A percentile compares a stretch with the other conserved stretches of the same genome.
These are phyloP conservation scores for Lotus japonicus DNA, from an alignment of 306 rosid genomes.

Conservation along the genomic window DNA sequence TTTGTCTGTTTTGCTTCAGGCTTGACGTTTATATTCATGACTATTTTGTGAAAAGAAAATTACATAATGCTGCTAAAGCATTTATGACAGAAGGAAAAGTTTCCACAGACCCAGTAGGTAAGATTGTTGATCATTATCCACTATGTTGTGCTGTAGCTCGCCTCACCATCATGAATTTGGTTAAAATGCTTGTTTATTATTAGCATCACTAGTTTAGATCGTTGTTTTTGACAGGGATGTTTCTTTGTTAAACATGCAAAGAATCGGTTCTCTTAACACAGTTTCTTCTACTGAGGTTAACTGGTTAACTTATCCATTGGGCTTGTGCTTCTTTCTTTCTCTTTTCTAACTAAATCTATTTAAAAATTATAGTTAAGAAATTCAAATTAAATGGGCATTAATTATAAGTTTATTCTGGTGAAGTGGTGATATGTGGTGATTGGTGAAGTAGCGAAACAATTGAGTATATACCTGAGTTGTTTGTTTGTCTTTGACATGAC, in stretches of 20 bases:
- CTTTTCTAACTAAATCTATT: background rate
- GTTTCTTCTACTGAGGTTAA: background rate
- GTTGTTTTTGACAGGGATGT: background rate
- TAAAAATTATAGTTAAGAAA: background rate
- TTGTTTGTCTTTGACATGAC: conserved; percentile 40
- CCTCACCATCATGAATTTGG: background rate
- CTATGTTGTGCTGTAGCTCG: background rate
- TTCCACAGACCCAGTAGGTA: conserved; percentile 84
- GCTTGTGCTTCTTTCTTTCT: background rate
- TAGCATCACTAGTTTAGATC: background rate
- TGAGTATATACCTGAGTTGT: background rate
- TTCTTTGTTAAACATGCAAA: background rate
- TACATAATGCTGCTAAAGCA: conserved; percentile 65
- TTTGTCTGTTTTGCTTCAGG: conserved; percentile 37
- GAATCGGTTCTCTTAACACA: background rate
- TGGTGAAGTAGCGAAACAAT: background rate
- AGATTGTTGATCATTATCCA: conserved; percentile 16
- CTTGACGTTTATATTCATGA: conserved; percentile 92
- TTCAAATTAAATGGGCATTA: background rate
- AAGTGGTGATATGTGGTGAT: background rate
- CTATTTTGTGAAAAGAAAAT: conserved; percentile 71
- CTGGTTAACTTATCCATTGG: background rate
- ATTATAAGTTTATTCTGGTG: background rate
- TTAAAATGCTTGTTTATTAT: background rate
- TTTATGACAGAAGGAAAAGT: conserved; percentile 83